Evolutionary conservation across 257 asterid species (phyloP), one percentile per base, ranked within the genome.

Genomic region (Leonotis leonurus): DNA sequence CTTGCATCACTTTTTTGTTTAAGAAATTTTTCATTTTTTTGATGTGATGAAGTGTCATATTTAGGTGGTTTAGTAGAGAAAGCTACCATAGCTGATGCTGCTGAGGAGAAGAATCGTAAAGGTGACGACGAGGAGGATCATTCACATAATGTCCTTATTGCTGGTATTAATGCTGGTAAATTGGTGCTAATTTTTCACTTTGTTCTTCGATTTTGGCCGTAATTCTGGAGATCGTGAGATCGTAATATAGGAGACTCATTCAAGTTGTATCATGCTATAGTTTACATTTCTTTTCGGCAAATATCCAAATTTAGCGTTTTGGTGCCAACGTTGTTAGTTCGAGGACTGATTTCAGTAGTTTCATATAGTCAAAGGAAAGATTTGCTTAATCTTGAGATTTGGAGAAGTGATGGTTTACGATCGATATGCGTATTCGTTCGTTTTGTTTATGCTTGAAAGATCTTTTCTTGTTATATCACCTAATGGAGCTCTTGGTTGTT

Each of bases 161-260:
- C 44, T 8, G 59, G 59, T 40, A 33, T 25, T 48, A 57, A 39
- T 72, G 57, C 82, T 43, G 95, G 88, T 85, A 70, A 22, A 25
- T 29, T 43, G 46, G n/a, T 60, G 35, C 52, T 60, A 16, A 40
- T 60, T 7, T 16, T 37, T 9, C 14, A 17, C 50, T 57, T 10
- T 11, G 40, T 51, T 48, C 13, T 21, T 37, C 10, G 14, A 10
- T 46, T 4, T 33, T 30, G 30, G 7, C 36, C n/a, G 24, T n/a
- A 11, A 30, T 32, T 16, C 11, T 17, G 32, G 39, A n/a, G 44
- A 17, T 45, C 24, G 36, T 21, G 21, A 20, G 32, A n/a, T n/a
- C n/a, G n/a, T n/a, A n/a, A n/a, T n/a, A n/a, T n/a, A n/a, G n/a
- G n/a, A n/a, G n/a, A n/a, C n/a, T n/a, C n/a, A n/a, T n/a, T n/a